Evolutionary conservation across 2,329 filamentous ascomycete genomes (phyloP).

Genomic region (Ophiostoma sp.): DNA sequence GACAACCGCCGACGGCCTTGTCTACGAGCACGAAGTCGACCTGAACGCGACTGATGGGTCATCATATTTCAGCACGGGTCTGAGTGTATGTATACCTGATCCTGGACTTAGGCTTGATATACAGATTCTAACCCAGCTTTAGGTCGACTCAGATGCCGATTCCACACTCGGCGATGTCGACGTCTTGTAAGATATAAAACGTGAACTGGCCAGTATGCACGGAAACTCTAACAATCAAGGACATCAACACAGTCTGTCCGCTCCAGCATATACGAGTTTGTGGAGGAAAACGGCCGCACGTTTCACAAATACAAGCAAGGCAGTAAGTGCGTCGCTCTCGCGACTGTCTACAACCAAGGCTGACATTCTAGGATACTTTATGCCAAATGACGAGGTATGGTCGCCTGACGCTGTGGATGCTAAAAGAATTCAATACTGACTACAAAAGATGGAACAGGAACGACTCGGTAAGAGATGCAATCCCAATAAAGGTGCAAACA

Average conservation of each 20-base stretch:
- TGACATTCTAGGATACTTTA: conserved; percentile 26
- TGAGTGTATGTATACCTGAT: conserved; percentile 21
- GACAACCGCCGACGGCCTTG: not conserved
- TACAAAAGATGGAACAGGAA: conserved; percentile 25
- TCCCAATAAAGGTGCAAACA: not conserved
- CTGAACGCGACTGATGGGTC: conserved; percentile 17
- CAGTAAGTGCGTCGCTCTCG: conserved; percentile 20
- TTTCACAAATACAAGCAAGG: conserved; percentile 27
- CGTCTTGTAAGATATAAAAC: not conserved
- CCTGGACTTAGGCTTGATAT: not conserved
- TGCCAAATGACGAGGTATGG: conserved; percentile 28
- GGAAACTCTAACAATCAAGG: not conserved
- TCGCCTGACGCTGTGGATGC: not conserved
- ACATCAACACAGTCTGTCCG: conserved; percentile 22
- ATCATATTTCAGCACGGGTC: conserved; percentile 26
- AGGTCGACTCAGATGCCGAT: conserved; percentile 22
- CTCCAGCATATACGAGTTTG: conserved; percentile 26
- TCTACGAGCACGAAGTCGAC: not conserved
- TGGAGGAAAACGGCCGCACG: conserved; percentile 28
- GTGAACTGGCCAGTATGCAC: not conserved
- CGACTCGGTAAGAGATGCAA: conserved; percentile 25
- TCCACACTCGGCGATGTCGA: conserved; percentile 22
- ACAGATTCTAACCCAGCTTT: not conserved
- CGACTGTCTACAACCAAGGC: too few relatives aligned
- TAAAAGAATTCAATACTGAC: not conserved